Evolutionary conservation across 148 eudicot genomes (phyloP).

Genomic region (Talinum fruticosum): DNA sequence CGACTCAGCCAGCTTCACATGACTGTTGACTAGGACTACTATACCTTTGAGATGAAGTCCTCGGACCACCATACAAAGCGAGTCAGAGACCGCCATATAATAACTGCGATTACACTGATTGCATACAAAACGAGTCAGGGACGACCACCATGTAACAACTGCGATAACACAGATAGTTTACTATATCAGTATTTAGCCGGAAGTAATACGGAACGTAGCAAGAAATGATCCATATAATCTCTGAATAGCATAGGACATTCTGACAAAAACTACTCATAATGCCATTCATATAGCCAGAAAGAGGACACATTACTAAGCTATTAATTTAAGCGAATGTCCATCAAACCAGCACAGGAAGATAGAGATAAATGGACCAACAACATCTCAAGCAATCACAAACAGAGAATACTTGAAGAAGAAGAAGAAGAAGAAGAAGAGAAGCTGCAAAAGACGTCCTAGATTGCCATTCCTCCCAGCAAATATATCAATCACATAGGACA

Average conservation of each 20-base stretch:
- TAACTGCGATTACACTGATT: no score
- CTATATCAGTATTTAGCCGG: no score
- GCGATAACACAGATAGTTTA: no score
- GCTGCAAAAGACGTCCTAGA: constrained; percentile 18
- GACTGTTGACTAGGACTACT: no score
- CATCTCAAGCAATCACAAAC: constrained; percentile 19
- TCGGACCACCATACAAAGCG: no score
- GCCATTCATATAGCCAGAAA: constrained; percentile 12
- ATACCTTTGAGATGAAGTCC: no score
- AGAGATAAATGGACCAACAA: constrained; percentile 5
- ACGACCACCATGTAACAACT: no score
- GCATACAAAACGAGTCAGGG: no score
- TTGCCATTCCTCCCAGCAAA: constrained; percentile 17
- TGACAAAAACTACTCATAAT: constrained; percentile 16
- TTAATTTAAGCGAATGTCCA: constrained; percentile 47
- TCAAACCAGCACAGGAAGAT: constrained; percentile 23
- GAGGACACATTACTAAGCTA: constrained; percentile 19
- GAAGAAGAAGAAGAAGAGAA: no score
- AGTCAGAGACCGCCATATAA: no score
- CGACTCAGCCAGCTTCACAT: no score
- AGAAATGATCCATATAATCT: neutral
- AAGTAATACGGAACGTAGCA: neutral
- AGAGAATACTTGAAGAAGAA: constrained; percentile 18
- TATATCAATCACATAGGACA: constrained; percentile 18
- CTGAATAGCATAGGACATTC: constrained; percentile 21